Evolutionary conservation across 2,329 filamentous ascomycete genomes (phyloP).

Genomic region (Keithomyces neogunnii): DNA sequence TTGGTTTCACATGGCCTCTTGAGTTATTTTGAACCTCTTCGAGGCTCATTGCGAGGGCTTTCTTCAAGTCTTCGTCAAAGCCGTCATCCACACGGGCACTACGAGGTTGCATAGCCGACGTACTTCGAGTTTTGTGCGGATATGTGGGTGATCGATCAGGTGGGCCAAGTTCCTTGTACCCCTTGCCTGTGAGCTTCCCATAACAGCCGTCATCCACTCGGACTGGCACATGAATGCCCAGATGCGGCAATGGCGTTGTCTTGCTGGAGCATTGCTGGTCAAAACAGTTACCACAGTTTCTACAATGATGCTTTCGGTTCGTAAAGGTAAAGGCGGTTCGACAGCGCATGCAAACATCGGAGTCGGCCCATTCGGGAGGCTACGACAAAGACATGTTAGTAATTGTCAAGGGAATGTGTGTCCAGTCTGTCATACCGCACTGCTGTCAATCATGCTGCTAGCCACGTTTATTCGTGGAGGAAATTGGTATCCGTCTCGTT

Average conservation of each 20-base stretch:
- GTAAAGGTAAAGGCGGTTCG: slow-evolving; percentile 94
- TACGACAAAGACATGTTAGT: slow-evolving; percentile 25
- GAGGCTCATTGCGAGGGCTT: slow-evolving; percentile 90
- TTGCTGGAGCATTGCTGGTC: slow-evolving; percentile 93
- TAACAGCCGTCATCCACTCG: slow-evolving; percentile 96
- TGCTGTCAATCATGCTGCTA: slow-evolving; percentile 98
- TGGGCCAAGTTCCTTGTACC: slow-evolving; percentile 25
- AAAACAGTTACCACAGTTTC: slow-evolving; percentile 97
- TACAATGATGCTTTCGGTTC: slow-evolving; percentile 95
- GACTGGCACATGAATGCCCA: slow-evolving; percentile 85
- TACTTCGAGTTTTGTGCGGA: slow-evolving; percentile 56
- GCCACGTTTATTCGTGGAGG: slow-evolving; percentile 78
- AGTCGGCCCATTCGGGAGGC: slow-evolving; percentile 96
- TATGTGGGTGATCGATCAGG: slow-evolving; percentile 41
- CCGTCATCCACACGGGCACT: slow-evolving; percentile 80
- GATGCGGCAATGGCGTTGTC: slow-evolving; percentile 75
- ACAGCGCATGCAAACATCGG: slow-evolving; percentile 97
- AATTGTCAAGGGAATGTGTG: neutral
- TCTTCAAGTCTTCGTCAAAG: slow-evolving; percentile 92
- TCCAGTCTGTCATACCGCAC: slow-evolving; percentile 55
- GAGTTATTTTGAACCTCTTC: slow-evolving; percentile 78
- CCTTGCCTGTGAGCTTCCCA: slow-evolving; percentile 73
- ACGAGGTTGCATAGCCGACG: slow-evolving; percentile 75
- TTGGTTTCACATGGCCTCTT: slow-evolving; percentile 62
- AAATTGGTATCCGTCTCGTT: slow-evolving; percentile 80